Conservation (phyloP, 345 rosid species). For the Chamaenerion angustifolium region DNA sequence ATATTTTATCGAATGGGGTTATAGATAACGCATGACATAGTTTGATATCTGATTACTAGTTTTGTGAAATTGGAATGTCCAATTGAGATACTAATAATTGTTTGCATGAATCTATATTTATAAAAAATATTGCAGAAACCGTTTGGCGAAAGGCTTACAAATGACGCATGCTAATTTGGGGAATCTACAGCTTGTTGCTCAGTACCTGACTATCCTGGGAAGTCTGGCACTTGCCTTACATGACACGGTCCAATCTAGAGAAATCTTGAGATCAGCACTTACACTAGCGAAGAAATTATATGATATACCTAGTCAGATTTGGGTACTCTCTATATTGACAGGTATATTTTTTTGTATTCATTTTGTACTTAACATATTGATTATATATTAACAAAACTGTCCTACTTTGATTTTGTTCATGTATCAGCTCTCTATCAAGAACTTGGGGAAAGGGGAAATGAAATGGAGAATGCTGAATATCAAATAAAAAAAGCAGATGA, state of each 20-base stretch:
- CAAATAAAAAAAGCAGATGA: slow-evolving; percentile 55
- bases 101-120: too few relatives aligned
- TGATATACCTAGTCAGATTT: slow-evolving; percentile 89
- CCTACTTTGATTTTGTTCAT: not conserved
- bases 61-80: too few relatives aligned
- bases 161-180: slow-evolving; percentile 81
- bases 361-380: too few relatives aligned
- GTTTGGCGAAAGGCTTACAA: slow-evolving; percentile 91
- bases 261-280: slow-evolving; percentile 84
- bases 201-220: slow-evolving; percentile 83
- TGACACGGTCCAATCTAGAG: slow-evolving; percentile 86
- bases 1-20: too few relatives aligned
- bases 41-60: too few relatives aligned
- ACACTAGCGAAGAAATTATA: slow-evolving; percentile 80
- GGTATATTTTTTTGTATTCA: slow-evolving; percentile 20
- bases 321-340: slow-evolving; percentile 83
- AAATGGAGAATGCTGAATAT: slow-evolving; percentile 89
- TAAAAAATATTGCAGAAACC: too few relatives aligned
- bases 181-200: slow-evolving; percentile 93
- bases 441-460: slow-evolving; percentile 67
- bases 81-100: too few relatives aligned
- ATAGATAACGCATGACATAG: too few relatives aligned
- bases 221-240: slow-evolving; percentile 85
- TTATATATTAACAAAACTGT: too few relatives aligned
- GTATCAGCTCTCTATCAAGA: slow-evolving; percentile 48